Percentiles rank a stretch among this genome's conserved stretches.
These are phyloP conservation scores for Rubia tinctorum DNA, from an alignment of 305 asterid genomes.

Conservation along the genomic window DNA sequence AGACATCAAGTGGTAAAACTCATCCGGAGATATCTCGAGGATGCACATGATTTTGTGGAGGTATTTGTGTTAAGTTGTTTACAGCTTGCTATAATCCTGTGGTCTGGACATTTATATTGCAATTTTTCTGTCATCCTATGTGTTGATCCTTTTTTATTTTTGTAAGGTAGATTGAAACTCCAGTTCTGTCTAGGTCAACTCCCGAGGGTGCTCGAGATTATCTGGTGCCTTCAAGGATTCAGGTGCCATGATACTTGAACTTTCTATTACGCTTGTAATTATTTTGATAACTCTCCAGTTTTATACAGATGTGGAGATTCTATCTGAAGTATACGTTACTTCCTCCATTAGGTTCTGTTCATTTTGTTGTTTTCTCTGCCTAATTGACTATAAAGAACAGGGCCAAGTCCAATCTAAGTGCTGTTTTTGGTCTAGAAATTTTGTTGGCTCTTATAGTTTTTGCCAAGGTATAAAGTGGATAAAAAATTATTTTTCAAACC, in stretches of 20 bases:
- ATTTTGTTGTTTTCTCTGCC: neutral
- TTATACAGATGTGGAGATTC: neutral
- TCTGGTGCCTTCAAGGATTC: constrained; percentile 96
- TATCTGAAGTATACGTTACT: neutral
- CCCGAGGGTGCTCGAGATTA: constrained; percentile 99
- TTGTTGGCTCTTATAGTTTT: neutral
- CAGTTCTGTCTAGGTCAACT: constrained; percentile 94
- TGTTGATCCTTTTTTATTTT: constrained; percentile 74
- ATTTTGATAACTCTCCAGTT: neutral
- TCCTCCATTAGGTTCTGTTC: neutral
- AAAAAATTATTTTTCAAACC: too few species aligned
- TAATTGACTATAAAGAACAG: neutral
- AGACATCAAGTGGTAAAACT: constrained; percentile 89
- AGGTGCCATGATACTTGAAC: constrained; percentile 44
- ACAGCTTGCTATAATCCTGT: constrained; percentile 9
- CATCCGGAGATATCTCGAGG: constrained; percentile 87
- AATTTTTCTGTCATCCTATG: constrained; percentile 18
- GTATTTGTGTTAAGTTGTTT: constrained; percentile 34
- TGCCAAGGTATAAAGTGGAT: too few species aligned
- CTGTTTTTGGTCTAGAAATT: neutral
- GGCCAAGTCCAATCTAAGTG: neutral
- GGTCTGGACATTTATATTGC: neutral
- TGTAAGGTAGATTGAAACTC: constrained; percentile 99
- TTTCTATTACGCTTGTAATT: neutral
- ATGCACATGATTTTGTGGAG: constrained; percentile 85